Base-by-base conservation (phyloP, 768 basidiomycete genomes). In the Leccinum disarticulatum region DNA sequence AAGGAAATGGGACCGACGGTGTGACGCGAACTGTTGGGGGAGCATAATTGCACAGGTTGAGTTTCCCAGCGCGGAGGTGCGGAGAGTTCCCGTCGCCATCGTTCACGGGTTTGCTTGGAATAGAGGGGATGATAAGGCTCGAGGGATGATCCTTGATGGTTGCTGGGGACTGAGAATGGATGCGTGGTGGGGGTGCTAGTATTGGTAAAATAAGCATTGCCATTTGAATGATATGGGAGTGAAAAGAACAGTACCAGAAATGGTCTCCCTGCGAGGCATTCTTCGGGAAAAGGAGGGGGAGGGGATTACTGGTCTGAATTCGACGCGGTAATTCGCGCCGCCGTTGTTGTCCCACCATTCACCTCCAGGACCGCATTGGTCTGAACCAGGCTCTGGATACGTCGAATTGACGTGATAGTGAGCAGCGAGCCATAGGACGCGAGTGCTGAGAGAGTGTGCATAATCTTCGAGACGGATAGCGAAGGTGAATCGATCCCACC, bases 311-410 rank as follows among this genome's bases (percentile, higher is more conserved):
- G 66, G 33, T 54, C 74, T 71, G 75, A 98, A 98, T 27, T 74
- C 79, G 55, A 97, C 76, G 27, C 82, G 77, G 77, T 95, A 98
- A 71, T 98, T 95, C 62, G 71, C 63, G 0, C 87, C 87, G 3
- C 65, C 74, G 65, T 96, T 96, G 70, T 94, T 95, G 76, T 98
- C 96, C 96, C 96, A 98, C 81, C 88, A 90, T 76, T 98, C 95
- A 1, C 83, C 83, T 17, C 80, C 83, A 8, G 74, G 68, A 67
- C 80, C 73, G 68, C 75, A 66, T 67, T 68, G n/a, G 10, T 28
- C 33, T 17, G 56, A 63, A 2, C 63, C 61, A 55, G 63, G 66
- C 9, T 35, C 51, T 0, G 66, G 72, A 52, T 63, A 64, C 19
- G 62, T 60, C 1, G 67, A 63, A 19, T 38, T 3, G 53, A 75